Evolutionary conservation across 345 rosid species (phyloP).

Genomic region (Leavenworthia alabamica): DNA sequence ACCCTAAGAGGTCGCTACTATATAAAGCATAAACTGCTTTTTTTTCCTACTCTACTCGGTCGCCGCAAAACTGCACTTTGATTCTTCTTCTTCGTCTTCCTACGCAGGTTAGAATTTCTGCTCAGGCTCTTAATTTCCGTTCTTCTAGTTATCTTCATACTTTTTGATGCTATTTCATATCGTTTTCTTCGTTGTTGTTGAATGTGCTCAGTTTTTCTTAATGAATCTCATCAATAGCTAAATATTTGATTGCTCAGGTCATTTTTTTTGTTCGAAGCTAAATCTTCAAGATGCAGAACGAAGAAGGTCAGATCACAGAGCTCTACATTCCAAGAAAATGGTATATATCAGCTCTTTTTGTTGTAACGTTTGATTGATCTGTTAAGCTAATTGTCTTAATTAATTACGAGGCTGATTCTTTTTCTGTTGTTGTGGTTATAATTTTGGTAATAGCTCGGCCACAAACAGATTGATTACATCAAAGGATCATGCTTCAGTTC

Average conservation of each 20-base stretch:
- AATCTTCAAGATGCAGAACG: constrained; percentile 76
- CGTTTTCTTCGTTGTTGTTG: background rate
- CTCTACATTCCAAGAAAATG: constrained; percentile 93
- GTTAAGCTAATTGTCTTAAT: background rate
- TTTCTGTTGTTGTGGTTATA: background rate
- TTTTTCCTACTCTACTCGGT: background rate
- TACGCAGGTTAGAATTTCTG: constrained; percentile 7
- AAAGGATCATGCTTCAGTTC: constrained; percentile 66
- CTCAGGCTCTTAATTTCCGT: background rate
- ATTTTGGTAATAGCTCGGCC: constrained; percentile 47
- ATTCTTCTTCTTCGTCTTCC: background rate
- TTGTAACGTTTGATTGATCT: background rate
- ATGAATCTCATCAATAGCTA: background rate
- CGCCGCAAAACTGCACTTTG: constrained; percentile 17
- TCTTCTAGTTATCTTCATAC: background rate
- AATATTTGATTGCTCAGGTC: background rate
- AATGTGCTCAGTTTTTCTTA: background rate
- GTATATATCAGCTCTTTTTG: constrained; percentile 31
- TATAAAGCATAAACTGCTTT: background rate
- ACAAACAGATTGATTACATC: constrained; percentile 69
- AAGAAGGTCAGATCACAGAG: constrained; percentile 77
- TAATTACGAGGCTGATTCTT: background rate
- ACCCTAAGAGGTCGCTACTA: constrained; percentile 15
- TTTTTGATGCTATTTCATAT: background rate
- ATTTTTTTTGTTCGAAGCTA: background rate